phyloP scores from a whole-genome alignment of 352 stramenopile genomes.

The Phytophthora colocasiae region DNA sequence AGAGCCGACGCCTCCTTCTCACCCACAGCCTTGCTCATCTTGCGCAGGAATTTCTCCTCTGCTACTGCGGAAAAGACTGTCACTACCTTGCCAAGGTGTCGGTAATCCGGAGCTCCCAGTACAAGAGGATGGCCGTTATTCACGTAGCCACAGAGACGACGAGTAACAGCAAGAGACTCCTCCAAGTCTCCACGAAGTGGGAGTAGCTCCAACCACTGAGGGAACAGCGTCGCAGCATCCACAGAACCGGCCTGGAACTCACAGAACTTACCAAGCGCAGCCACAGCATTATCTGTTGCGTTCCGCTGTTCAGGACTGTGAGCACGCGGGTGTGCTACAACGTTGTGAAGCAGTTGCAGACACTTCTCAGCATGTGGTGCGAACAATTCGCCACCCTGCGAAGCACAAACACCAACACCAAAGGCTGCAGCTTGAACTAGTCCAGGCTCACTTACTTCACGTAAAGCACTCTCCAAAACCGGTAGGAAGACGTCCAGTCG shows the following conservation, averaged over 20 bases:
- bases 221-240: constrained; percentile 60
- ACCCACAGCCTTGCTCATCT: constrained; percentile 47
- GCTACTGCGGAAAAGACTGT: constrained; percentile 66
- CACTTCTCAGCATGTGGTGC: constrained; percentile 54
- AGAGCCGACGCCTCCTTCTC: constrained; percentile 53
- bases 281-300: constrained; percentile 83
- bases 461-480: constrained; percentile 64
- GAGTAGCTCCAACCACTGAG: constrained; percentile 75
- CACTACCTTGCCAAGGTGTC: constrained; percentile 64
- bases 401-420: constrained; percentile 75
- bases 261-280: constrained; percentile 75
- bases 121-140: constrained; percentile 65
- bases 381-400: constrained; percentile 60
- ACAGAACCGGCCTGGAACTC: constrained; percentile 65
- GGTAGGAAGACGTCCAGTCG: constrained; percentile 73
- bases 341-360: constrained; percentile 64
- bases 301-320: constrained; percentile 62
- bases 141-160: constrained; percentile 73
- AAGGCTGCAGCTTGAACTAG: constrained; percentile 78
- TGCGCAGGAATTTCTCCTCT: constrained; percentile 46
- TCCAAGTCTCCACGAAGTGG: constrained; percentile 80
- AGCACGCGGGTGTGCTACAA: constrained; percentile 62
- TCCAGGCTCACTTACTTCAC: constrained; percentile 62
- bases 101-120: constrained; percentile 50
- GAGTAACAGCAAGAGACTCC: constrained; percentile 71